A percentile compares a stretch with the other conserved stretches of the same genome.
phyloP scores from a whole-genome alignment of 2,329 filamentous ascomycete species.

The Amauroascus niger region DNA sequence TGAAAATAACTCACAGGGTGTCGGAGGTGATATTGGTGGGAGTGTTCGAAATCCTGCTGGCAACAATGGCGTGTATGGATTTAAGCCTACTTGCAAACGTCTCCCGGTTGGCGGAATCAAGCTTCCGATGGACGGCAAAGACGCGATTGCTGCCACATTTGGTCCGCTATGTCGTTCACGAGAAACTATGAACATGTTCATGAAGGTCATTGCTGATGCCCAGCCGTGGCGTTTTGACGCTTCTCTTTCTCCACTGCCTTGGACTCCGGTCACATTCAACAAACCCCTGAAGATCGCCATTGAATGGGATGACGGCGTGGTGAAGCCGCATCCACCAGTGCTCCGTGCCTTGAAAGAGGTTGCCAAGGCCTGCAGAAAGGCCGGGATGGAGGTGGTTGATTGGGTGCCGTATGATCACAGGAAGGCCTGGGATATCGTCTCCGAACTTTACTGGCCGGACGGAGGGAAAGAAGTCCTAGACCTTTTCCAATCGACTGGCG shows the following conservation, averaged over 20 bases:
- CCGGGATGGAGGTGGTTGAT: conserved; percentile 22
- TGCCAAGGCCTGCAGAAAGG: conserved; percentile 19
- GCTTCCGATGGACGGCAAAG: conserved; percentile 30
- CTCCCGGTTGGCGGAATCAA: conserved; percentile 42
- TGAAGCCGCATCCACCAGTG: conserved; percentile 50
- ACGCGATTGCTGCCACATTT: conserved; percentile 43
- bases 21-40: conserved; percentile 54
- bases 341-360: conserved; percentile 44
- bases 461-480: conserved; percentile 47
- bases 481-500: conserved; percentile 45
- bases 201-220: conserved; percentile 27
- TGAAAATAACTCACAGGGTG: conserved; percentile 35
- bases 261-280: conserved; percentile 22
- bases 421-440: conserved; percentile 39
- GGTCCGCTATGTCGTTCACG: conserved; percentile 53
- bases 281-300: conserved; percentile 35
- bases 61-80: conserved; percentile 44
- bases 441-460: conserved; percentile 50
- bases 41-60: conserved; percentile 40
- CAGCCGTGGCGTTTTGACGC: conserved; percentile 33
- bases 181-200: conserved; percentile 26
- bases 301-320: conserved; percentile 42
- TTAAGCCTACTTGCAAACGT: conserved; percentile 41
- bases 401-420: conserved; percentile 41
- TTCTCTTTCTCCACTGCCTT: conserved; percentile 30